phyloP scores from a whole-genome alignment of 495 filamentous ascomycete genomes.

The Aspergillus taichungensis region DNA sequence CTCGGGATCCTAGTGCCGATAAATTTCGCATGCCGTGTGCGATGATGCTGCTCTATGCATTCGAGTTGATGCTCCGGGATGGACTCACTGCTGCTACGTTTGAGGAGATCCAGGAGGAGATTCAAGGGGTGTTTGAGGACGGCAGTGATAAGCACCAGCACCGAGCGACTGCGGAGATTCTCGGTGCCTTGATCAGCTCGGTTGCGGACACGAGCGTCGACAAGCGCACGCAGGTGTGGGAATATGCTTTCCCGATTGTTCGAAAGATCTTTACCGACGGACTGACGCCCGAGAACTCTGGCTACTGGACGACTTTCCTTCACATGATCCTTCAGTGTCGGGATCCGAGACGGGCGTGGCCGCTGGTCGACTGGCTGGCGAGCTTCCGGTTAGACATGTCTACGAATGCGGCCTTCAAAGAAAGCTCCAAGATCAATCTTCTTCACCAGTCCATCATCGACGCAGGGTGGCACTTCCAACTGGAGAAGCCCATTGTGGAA shows the following conservation, averaged over 20 bases:
- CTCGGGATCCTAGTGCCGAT: slow-evolving; percentile 71
- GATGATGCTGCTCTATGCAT: slow-evolving; percentile 75
- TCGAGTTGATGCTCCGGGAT: slow-evolving; percentile 70
- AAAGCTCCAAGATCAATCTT: slow-evolving; percentile 91
- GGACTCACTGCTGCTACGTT: slow-evolving; percentile 67
- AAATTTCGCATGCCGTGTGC: slow-evolving; percentile 83
- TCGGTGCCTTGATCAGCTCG: slow-evolving; percentile 72
- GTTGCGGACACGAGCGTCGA: slow-evolving; percentile 62
- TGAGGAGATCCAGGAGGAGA: slow-evolving; percentile 78
- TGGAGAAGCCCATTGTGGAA: slow-evolving; percentile 81
- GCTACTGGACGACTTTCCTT: slow-evolving; percentile 90
- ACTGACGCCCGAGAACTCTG: slow-evolving; percentile 84
- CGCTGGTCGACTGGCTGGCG: slow-evolving; percentile 74
- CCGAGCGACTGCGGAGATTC: slow-evolving; percentile 88
- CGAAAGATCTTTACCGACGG: slow-evolving; percentile 79
- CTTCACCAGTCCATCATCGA: slow-evolving; percentile 82
- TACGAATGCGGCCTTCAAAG: slow-evolving; percentile 97
- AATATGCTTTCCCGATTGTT: slow-evolving; percentile 82
- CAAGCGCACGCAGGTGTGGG: slow-evolving; percentile 69
- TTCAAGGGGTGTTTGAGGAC: slow-evolving; percentile 69
- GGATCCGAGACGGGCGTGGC: slow-evolving; percentile 79
- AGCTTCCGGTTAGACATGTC: slow-evolving; percentile 86
- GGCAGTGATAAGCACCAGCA: slow-evolving; percentile 98
- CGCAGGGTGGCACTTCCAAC: slow-evolving; percentile 91
- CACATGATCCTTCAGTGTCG: slow-evolving; percentile 76